These are phyloP conservation scores for Monosporascus sp. DNA, from an alignment of 2,329 filamentous ascomycete genomes.

Conservation along the genomic window DNA sequence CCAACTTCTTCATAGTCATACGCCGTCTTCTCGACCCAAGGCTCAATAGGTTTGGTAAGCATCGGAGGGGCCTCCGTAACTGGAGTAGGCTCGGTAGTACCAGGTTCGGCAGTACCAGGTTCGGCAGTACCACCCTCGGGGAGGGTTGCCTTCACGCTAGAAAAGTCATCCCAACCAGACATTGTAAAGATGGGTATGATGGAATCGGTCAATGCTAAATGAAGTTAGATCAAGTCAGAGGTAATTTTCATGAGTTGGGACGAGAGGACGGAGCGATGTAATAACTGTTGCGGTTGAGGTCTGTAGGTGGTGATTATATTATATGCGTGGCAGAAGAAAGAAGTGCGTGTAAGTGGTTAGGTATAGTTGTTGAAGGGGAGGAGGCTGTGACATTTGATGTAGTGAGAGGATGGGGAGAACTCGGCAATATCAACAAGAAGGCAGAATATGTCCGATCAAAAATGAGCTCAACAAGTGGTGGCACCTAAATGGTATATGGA, in stretches of 20 bases:
- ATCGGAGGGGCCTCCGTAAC: conserved; percentile 5
- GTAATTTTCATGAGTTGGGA: background rate
- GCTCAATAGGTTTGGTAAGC: conserved; percentile 17
- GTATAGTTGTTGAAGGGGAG: too few species aligned
- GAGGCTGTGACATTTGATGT: too few species aligned
- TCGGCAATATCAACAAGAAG: too few species aligned
- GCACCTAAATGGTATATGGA: too few species aligned
- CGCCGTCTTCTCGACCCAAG: conserved; percentile 42
- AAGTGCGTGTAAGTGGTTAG: too few species aligned
- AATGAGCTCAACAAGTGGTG: too few species aligned
- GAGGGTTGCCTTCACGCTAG: conserved; percentile 28
- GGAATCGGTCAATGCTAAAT: background rate
- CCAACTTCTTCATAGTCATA: conserved; percentile 43
- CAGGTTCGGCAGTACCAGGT: conserved; percentile 1
- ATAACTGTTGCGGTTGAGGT: too few species aligned
- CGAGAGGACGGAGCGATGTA: background rate
- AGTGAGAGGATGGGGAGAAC: too few species aligned
- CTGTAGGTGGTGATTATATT: too few species aligned
- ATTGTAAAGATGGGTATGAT: conserved; percentile 12
- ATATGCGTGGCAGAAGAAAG: too few species aligned
- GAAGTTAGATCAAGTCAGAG: background rate
- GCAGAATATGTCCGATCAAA: too few species aligned
- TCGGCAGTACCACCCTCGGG: conserved; percentile 12
- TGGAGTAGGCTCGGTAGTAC: background rate
- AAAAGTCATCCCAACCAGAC: conserved; percentile 17